Base-by-base conservation (phyloP, 345 rosid species). In the Nasturtium officinale region DNA sequence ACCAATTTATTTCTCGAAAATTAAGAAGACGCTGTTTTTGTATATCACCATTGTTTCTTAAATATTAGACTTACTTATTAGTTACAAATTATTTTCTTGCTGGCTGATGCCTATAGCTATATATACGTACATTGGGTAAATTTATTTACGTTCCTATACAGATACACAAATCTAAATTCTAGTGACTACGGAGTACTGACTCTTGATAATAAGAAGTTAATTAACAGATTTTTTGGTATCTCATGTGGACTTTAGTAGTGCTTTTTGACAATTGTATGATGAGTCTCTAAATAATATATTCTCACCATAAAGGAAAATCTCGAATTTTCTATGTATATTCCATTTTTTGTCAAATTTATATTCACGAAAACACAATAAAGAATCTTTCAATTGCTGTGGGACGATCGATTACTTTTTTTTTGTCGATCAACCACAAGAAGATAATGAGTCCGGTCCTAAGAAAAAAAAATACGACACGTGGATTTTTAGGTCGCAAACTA, bases 231-330 rank as follows among this genome's bases (percentile, higher is more conserved):
- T 25, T 23, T 23, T n/a, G n/a, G 56, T 51, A 12, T 51, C 57
- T 25, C 32, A 25, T 52, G 57, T 43, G n/a, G 18, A 43, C 18
- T 18, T 42, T 20, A 2, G 9, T 28, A 54, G 18, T 61, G 50
- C 50, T 50, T 61, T 28, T 60, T 35, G 10, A 53, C 51, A 61
- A 61, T 28, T n/a, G 2, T 23, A 23, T 48, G 59, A 71, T 60
- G 60, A 37, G 60, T 40, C 75, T 38, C 12, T 42, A 61, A 61
- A 50, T 37, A 17, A 38, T 52, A 62, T 62, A 72, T 62, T 40
- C 69, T 29, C 62, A 40, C 12, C 76, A 20, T 21, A 42, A 62
- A 62, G 25, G 33, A 72, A 30, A 51, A 62, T 52, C 76, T 52
- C 53, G 17, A 64, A 18, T 26, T 28, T 7, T 61, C 6, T 48